phyloP scores from a whole-genome alignment of 352 stramenopile genomes.

The Phytophthora constricta region DNA sequence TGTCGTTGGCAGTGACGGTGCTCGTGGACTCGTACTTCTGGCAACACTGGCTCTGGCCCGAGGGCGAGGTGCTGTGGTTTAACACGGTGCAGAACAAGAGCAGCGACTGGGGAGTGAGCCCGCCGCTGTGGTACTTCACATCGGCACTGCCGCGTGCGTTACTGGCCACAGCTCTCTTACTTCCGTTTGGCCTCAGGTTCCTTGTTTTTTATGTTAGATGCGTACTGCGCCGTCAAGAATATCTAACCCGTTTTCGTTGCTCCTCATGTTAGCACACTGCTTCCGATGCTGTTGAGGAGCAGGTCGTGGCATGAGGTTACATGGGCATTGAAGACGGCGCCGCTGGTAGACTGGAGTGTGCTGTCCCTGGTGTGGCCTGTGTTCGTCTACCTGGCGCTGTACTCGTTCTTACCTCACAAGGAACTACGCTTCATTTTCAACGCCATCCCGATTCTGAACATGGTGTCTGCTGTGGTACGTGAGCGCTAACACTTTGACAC shows the following conservation, averaged over 20 bases:
- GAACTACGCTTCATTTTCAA: constrained; percentile 98
- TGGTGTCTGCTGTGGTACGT: constrained; percentile 89
- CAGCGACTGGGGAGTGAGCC: constrained; percentile 95
- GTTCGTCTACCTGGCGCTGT: constrained; percentile 93
- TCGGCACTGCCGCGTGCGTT: constrained; percentile 93
- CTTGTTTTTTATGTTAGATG: not conserved
- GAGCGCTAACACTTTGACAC: not conserved
- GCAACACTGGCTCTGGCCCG: constrained; percentile 96
- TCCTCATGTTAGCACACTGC: constrained; percentile 42
- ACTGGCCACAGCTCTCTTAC: constrained; percentile 79
- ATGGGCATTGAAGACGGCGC: constrained; percentile 40
- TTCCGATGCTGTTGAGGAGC: constrained; percentile 48
- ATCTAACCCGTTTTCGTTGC: too few relatives aligned
- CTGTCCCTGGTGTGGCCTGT: constrained; percentile 67
- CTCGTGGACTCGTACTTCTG: constrained; percentile 96
- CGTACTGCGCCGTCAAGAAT: not conserved
- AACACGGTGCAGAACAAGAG: constrained; percentile 97
- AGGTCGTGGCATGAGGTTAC: constrained; percentile 53
- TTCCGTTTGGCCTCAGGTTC: constrained; percentile 85
- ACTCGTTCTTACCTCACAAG: constrained; percentile 98
- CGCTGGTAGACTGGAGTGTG: constrained; percentile 62
- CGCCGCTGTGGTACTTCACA: constrained; percentile 97
- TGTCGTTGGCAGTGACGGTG: constrained; percentile 86
- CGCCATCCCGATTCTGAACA: constrained; percentile 96
- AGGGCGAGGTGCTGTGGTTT: constrained; percentile 98